phyloP scores from a whole-genome alignment of 805 yeast species.

The Candida qinlingensis region DNA sequence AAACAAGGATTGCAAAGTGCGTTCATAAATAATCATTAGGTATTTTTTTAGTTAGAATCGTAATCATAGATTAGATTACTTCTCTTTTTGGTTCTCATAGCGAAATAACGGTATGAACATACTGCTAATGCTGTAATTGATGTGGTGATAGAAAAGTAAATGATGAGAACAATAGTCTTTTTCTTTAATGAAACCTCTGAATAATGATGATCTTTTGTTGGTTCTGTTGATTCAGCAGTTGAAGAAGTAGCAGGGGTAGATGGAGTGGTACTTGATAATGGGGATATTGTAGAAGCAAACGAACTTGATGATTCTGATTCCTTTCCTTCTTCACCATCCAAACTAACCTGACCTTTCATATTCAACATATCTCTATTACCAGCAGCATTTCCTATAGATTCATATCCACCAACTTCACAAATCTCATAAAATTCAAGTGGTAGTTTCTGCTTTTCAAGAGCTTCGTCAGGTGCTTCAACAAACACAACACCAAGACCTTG shows the following conservation, averaged over 20 bases:
- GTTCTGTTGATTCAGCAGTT: background rate
- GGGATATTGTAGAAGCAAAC: too few species aligned
- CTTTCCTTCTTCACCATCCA: background rate
- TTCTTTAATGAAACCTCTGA: constrained; percentile 13
- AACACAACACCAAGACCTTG: constrained; percentile 73
- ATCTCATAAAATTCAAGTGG: constrained; percentile 42
- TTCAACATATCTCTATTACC: constrained; percentile 53
- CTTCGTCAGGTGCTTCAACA: constrained; percentile 60
- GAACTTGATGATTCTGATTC: background rate
- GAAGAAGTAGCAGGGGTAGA: background rate
- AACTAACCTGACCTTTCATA: constrained; percentile 40
- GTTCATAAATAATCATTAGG: too few species aligned
- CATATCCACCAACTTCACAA: constrained; percentile 43
- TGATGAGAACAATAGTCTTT: constrained; percentile 24
- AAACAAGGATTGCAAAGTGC: too few species aligned
- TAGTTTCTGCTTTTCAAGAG: constrained; percentile 35
- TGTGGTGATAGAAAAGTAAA: constrained; percentile 27
- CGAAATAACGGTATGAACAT: background rate
- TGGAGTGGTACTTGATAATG: background rate
- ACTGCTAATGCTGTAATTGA: constrained; percentile 5
- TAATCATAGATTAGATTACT: background rate
- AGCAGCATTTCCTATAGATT: constrained; percentile 65
- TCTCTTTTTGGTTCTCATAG: background rate
- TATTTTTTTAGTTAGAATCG: background rate
- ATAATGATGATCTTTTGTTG: too few species aligned